phyloP scores from a whole-genome alignment of 176 grass and related monocot genomes.

The Avena atlantica region DNA sequence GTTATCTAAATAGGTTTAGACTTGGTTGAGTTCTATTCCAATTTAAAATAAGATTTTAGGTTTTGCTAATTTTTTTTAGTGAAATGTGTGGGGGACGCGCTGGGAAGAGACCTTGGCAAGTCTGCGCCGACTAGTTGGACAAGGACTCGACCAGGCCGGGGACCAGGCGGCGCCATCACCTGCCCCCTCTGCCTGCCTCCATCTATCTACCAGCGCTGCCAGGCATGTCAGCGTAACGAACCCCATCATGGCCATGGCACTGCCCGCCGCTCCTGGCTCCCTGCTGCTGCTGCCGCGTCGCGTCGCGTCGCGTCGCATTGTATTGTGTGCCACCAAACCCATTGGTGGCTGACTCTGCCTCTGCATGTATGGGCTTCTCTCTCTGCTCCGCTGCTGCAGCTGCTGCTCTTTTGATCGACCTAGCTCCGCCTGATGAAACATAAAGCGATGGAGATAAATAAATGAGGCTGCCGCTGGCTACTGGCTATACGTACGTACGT shows the following conservation, averaged over 20 bases:
- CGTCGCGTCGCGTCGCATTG: slow-evolving; percentile 35
- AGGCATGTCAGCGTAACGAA: slow-evolving; percentile 55
- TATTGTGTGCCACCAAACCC: slow-evolving; percentile 43
- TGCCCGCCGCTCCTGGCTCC: slow-evolving; percentile 12
- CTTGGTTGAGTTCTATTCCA: too few relatives aligned
- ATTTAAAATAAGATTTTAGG: too few relatives aligned
- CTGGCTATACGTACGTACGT: background rate
- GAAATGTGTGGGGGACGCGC: too few relatives aligned
- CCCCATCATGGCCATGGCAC: slow-evolving; percentile 39
- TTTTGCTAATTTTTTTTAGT: too few relatives aligned
- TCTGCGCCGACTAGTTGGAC: slow-evolving; percentile 3
- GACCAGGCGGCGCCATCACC: slow-evolving; percentile 43
- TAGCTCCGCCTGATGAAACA: slow-evolving; percentile 28
- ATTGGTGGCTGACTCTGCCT: background rate
- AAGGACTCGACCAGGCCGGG: slow-evolving; percentile 43
- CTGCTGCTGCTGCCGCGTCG: background rate
- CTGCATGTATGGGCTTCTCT: slow-evolving; percentile 6
- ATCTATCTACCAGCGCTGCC: slow-evolving; percentile 2
- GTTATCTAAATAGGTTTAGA: too few relatives aligned
- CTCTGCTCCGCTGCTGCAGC: background rate
- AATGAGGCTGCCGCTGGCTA: background rate
- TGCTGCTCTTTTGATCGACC: slow-evolving; percentile 17
- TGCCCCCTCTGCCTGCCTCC: slow-evolving; percentile 2
- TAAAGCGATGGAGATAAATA: slow-evolving; percentile 35
- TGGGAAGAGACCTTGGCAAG: background rate